Percentiles rank a stretch among this genome's conserved stretches.
Evolutionary conservation across 345 rosid species (phyloP).

Genomic region (Ceriops decandra): DNA sequence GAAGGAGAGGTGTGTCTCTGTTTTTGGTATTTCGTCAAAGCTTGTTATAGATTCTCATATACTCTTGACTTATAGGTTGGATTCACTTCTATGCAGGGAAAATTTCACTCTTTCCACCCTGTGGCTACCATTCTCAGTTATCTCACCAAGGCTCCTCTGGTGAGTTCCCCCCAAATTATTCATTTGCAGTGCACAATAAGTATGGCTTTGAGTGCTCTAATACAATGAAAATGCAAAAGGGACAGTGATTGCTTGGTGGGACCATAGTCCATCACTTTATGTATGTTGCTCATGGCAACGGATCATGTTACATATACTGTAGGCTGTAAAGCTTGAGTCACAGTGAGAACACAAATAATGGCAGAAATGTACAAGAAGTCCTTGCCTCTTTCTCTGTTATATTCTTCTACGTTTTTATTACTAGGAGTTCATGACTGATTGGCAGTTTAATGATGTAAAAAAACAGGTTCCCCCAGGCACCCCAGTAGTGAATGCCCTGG

Average conservation of each 20-base stretch:
- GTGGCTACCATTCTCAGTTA: slow-evolving; percentile 97
- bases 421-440: neutral
- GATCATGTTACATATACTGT: no score
- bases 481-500: slow-evolving; percentile 89
- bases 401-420: neutral
- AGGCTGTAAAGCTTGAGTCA: no score
- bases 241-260: no score
- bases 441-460: neutral
- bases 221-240: neutral
- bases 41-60: neutral
- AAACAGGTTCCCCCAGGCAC: slow-evolving; percentile 92
- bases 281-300: no score
- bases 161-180: slow-evolving; percentile 29
- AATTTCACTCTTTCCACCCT: slow-evolving; percentile 97
- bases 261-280: no score
- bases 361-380: no score
- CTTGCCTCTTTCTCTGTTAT: neutral
- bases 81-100: slow-evolving; percentile 46
- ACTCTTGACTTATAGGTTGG: neutral
- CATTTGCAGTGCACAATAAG: no score
- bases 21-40: neutral
- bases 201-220: neutral
- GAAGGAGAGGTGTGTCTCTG: slow-evolving; percentile 63
- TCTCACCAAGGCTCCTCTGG: slow-evolving; percentile 97
- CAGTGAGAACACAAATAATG: no score